These are phyloP conservation scores for Endogone sp. DNA, from an alignment of 192 early-diverging fungal species.

Conservation along the genomic window DNA sequence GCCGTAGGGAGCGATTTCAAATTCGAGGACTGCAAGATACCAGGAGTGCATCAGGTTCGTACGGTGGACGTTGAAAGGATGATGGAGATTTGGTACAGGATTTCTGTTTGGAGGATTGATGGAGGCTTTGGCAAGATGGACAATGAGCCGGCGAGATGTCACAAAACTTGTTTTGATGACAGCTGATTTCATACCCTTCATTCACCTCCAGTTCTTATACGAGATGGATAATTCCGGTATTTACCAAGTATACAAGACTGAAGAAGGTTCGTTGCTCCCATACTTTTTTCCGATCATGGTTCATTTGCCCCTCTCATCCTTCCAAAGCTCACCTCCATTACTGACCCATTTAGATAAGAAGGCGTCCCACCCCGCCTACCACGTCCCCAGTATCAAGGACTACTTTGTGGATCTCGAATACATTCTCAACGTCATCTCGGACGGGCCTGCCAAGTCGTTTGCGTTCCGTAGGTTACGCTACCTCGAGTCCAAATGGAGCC, in stretches of 20 bases:
- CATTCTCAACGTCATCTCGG: constrained; percentile 69
- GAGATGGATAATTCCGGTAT: constrained; percentile 59
- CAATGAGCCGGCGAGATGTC: too few species aligned
- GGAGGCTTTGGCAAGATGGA: too few species aligned
- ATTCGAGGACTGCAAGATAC: constrained; percentile 33
- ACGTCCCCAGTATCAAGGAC: constrained; percentile 71
- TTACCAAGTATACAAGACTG: constrained; percentile 55
- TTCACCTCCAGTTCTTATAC: constrained; percentile 28
- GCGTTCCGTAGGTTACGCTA: constrained; percentile 85
- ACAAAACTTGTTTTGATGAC: too few species aligned
- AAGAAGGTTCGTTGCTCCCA: too few species aligned
- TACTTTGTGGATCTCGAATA: constrained; percentile 86
- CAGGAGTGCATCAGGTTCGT: too few species aligned
- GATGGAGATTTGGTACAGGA: too few species aligned
- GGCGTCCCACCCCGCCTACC: constrained; percentile 28
- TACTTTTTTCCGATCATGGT: too few species aligned
- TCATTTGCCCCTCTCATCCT: too few species aligned
- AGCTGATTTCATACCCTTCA: too few species aligned
- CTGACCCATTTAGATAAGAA: background rate
- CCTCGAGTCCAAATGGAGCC: constrained; percentile 89
- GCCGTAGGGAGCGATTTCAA: constrained; percentile 40
- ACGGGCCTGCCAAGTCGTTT: constrained; percentile 92
- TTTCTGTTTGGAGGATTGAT: too few species aligned
- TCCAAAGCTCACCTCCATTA: too few species aligned
- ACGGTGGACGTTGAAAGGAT: constrained; percentile 17